Evolutionary conservation across 2,329 filamentous ascomycete species (phyloP).

Genomic region (Phoma sp.): DNA sequence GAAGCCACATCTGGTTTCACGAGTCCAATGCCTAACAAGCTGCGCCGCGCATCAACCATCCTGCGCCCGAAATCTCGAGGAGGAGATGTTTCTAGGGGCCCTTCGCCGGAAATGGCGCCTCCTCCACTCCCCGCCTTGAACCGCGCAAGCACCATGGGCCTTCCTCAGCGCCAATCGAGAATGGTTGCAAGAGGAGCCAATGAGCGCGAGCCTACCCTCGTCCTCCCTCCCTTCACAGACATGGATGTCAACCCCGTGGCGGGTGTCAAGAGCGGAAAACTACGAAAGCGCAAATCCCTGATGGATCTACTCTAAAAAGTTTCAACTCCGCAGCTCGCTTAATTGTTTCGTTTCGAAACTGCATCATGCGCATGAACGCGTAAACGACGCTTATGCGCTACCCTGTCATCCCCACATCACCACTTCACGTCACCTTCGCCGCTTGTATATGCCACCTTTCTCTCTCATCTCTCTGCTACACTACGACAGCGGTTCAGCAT

Average conservation of each 20-base stretch:
- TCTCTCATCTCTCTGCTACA: conserved; percentile 14
- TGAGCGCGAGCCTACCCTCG: conserved; percentile 44
- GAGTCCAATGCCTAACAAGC: conserved; percentile 30
- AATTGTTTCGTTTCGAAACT: conserved; percentile 27
- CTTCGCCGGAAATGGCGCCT: conserved; percentile 34
- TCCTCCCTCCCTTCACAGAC: conserved; percentile 43
- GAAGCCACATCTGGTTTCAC: conserved; percentile 28
- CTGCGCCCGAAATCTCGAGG: conserved; percentile 36
- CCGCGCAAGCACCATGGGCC: conserved; percentile 19
- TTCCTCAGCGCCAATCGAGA: conserved; percentile 26
- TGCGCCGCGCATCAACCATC: conserved; percentile 42
- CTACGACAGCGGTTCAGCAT: conserved; percentile 11
- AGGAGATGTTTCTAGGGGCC: conserved; percentile 20
- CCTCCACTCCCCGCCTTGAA: conserved; percentile 31
- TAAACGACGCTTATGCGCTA: conserved; percentile 23
- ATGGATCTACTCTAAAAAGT: conserved; percentile 43
- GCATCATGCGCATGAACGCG: conserved; percentile 21
- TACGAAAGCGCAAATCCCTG: conserved; percentile 48
- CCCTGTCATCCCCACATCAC: conserved; percentile 12
- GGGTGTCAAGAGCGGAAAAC: conserved; percentile 34
- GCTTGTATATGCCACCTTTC: conserved; percentile 16
- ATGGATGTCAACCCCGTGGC: conserved; percentile 23
- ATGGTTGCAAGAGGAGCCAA: conserved; percentile 46
- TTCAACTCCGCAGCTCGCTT: conserved; percentile 21
- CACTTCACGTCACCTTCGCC: conserved; percentile 11